Evolutionary conservation across 2,329 filamentous ascomycete genomes (phyloP).

Genomic region (Tolypocladium capitatum): DNA sequence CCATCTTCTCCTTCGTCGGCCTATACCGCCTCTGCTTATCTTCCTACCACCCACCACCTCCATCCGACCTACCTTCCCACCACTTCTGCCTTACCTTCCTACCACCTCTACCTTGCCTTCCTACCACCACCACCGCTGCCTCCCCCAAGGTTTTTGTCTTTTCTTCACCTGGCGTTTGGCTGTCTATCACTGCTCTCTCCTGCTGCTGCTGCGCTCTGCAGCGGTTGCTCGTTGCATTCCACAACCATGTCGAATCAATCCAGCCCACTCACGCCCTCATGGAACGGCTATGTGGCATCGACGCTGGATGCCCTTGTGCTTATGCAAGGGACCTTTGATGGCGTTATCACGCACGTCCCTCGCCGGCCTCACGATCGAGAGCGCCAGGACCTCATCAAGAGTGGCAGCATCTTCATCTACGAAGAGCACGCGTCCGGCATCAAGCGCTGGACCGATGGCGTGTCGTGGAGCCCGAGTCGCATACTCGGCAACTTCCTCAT

Average conservation of each 20-base stretch:
- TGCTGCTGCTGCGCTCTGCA: no score
- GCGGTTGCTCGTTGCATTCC: background rate
- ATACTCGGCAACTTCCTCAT: slow-evolving; percentile 77
- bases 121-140: background rate
- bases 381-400: slow-evolving; percentile 61
- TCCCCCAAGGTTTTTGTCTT: no score
- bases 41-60: background rate
- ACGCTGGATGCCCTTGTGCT: slow-evolving; percentile 67
- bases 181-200: no score
- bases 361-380: slow-evolving; percentile 80
- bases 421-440: slow-evolving; percentile 84
- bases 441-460: slow-evolving; percentile 87
- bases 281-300: slow-evolving; percentile 51
- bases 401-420: slow-evolving; percentile 82
- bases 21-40: background rate
- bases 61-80: background rate
- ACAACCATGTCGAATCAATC: slow-evolving; percentile 13
- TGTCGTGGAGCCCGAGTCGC: slow-evolving; percentile 80
- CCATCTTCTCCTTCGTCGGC: background rate
- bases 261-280: slow-evolving; percentile 45
- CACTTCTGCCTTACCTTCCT: background rate
- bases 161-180: no score
- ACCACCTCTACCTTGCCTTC: background rate
- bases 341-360: slow-evolving; percentile 60
- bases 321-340: slow-evolving; percentile 65